phyloP scores from a whole-genome alignment of 768 basidiomycete species.

The Tephrocybe rancida region DNA sequence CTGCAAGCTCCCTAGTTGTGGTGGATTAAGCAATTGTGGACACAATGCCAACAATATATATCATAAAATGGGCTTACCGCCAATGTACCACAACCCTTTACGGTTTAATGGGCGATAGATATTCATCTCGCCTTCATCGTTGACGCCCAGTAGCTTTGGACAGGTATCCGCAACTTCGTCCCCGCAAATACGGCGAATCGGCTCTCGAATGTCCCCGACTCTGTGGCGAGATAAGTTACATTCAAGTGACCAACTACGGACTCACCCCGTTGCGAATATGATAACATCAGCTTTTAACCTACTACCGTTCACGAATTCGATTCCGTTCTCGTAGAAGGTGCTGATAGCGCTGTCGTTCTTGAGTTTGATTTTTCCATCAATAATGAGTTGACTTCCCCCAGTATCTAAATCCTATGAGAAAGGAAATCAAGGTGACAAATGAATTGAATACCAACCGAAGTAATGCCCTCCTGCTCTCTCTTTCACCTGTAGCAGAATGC shows the following conservation, averaged over 20 bases:
- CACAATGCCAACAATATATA: no score
- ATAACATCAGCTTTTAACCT: background rate
- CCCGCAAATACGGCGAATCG: conserved; percentile 50
- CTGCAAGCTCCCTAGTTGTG: no score
- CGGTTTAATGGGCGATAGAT: conserved; percentile 14
- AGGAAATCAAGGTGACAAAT: background rate
- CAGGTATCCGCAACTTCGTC: conserved; percentile 45
- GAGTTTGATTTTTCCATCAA: conserved; percentile 71
- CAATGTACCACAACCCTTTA: background rate
- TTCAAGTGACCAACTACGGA: no score
- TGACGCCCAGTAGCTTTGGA: conserved; percentile 60
- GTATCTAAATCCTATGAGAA: conserved; percentile 38
- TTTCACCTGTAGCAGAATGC: conserved; percentile 32
- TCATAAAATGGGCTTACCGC: no score
- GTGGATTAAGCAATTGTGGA: no score
- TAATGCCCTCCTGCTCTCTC: conserved; percentile 39
- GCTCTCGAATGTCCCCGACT: no score
- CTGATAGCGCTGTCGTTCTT: conserved; percentile 59
- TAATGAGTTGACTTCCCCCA: conserved; percentile 61
- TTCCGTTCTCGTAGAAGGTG: conserved; percentile 2
- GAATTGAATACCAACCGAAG: conserved; percentile 26
- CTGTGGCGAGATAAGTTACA: no score
- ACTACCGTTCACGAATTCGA: background rate
- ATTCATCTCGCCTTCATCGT: conserved; percentile 64
- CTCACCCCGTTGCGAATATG: background rate